A percentile compares a stretch with the other conserved stretches of the same genome.
These are phyloP conservation scores for Populus euphratica DNA, from an alignment of 345 rosid genomes.

Conservation along the genomic window DNA sequence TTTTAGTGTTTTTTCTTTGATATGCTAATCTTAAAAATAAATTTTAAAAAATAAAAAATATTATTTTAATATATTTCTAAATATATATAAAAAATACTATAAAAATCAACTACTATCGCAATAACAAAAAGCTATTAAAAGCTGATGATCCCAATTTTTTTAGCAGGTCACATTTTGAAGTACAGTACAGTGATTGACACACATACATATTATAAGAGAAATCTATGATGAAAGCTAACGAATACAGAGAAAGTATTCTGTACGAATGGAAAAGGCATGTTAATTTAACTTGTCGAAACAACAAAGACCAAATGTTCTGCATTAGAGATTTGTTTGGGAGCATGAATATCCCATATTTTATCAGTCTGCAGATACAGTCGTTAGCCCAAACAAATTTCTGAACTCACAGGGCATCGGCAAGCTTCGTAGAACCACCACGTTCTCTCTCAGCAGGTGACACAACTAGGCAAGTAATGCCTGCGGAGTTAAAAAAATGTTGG, in stretches of 20 bases:
- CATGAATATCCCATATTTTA: not conserved
- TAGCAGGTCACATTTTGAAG: not conserved
- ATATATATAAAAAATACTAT: too few species aligned
- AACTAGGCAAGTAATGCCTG: constrained; percentile 63
- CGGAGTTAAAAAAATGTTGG: not conserved
- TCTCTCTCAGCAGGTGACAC: constrained; percentile 59
- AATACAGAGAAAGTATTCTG: not conserved
- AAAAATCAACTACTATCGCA: too few species aligned
- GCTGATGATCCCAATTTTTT: not conserved
- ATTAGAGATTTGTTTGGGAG: not conserved
- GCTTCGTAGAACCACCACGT: constrained; percentile 59
- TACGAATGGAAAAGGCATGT: not conserved
- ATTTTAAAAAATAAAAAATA: too few species aligned
- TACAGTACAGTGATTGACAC: not conserved
- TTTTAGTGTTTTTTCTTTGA: too few species aligned
- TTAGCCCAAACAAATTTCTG: not conserved
- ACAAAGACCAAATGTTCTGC: not conserved
- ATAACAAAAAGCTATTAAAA: too few species aligned
- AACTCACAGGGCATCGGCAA: constrained; percentile 69
- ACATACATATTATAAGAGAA: too few species aligned
- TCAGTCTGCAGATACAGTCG: not conserved
- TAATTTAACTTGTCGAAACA: not conserved
- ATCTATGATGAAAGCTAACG: too few species aligned
- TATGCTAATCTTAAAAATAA: too few species aligned
- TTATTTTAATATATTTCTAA: too few species aligned